Evolutionary conservation across 2,329 filamentous ascomycete genomes (phyloP), one percentile per base, ranked within the genome.

Genomic region (Penicillium sp.): DNA sequence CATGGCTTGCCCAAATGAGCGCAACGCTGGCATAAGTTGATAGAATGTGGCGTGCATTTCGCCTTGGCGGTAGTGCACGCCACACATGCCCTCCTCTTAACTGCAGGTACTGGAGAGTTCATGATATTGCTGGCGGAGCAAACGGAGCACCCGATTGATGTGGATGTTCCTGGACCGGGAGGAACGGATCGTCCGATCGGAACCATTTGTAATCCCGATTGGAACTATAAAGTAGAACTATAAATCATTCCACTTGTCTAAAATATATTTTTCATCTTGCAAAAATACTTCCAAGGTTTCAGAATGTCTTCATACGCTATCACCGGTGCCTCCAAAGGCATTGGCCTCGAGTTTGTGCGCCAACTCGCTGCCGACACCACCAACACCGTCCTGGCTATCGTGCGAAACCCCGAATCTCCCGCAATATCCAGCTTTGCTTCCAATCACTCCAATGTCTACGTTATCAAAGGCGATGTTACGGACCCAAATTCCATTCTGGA

Each of bases 371-470:
- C 36, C 50, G 45, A 56, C 35, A 27, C 49, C 6, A 45, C 54
- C 32, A 63, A 64, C 50, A 66, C 56, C 7, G 55, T 70, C 30
- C 51, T 70, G 27, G 65, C 61, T 14, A 47, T 69, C 15, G 66
- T 68, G 22, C 62, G 68, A 37, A 54, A 59, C 41, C 47, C 50
- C 15, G 44, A 56, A 18, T 52, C 58, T 4, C 25, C 45, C 18
- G 42, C 58, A 11, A 32, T 45, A 12, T 39, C 57, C 26, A 47
- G 57, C 17, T 44, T 67, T 3, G 54, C 58, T 10, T 30, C 45
- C 6, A 34, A 46, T 3, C 40, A 51, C 33, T 26, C 52, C 8
- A 68, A 68, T 34, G 47, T 68, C 28, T 62, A 66, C 45, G 39
- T 69, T 35, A 35, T 71, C 41, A 44, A 45, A 46, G 55, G 48